Conservation (phyloP, 306 rosid genomes). For the Trifolium dubium region DNA sequence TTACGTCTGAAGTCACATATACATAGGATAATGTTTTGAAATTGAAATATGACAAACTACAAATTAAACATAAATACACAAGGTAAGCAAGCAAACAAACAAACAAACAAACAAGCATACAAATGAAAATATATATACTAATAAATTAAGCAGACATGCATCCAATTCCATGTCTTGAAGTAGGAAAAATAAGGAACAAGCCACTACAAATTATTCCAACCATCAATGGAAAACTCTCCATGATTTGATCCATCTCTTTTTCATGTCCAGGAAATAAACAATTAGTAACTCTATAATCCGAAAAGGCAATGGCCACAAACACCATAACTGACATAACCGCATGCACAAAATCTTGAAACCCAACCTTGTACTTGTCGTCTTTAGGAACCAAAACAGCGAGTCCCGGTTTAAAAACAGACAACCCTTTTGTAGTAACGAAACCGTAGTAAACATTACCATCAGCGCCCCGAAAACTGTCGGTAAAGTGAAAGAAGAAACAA, state of each 20-base stretch:
- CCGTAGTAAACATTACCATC: constrained; percentile 73
- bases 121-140: not conserved
- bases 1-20: no score
- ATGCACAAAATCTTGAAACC: constrained; percentile 66
- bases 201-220: constrained; percentile 67
- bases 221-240: constrained; percentile 82
- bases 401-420: constrained; percentile 71
- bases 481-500: constrained; percentile 83
- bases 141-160: constrained; percentile 61
- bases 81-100: not conserved
- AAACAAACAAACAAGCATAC: not conserved
- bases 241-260: constrained; percentile 71
- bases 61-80: not conserved
- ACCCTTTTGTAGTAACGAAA: constrained; percentile 60
- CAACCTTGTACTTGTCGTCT: constrained; percentile 52
- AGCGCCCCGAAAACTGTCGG: constrained; percentile 62
- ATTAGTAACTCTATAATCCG: constrained; percentile 69
- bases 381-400: constrained; percentile 49
- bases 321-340: constrained; percentile 81
- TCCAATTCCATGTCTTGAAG: constrained; percentile 66
- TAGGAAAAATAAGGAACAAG: constrained; percentile 77
- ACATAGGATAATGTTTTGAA: no score
- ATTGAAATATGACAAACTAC: no score
- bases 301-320: constrained; percentile 74
- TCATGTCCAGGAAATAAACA: constrained; percentile 70